phyloP scores from a whole-genome alignment of 352 stramenopile species.

The Globisporangium irregulare region DNA sequence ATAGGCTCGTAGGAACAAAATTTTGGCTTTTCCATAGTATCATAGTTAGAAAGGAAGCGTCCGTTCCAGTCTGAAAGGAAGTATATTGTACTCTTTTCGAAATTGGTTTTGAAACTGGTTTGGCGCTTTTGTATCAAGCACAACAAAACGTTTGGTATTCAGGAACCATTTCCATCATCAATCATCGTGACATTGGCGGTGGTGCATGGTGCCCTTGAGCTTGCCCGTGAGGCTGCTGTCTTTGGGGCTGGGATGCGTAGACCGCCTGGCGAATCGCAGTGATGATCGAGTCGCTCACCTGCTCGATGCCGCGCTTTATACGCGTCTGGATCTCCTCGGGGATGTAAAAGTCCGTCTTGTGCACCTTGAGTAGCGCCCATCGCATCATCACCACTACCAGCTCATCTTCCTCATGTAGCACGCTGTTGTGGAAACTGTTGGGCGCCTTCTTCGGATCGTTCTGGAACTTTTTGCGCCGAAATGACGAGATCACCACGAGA shows the following conservation, averaged over 20 bases:
- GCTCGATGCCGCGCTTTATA: conserved; percentile 11
- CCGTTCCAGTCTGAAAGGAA: too few species aligned
- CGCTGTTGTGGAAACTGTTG: background rate
- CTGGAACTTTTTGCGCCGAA: conserved; percentile 5
- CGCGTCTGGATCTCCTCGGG: conserved; percentile 13
- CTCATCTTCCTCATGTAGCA: conserved; percentile 10
- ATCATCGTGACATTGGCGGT: background rate
- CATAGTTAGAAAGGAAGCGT: background rate
- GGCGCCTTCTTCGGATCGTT: conserved; percentile 1
- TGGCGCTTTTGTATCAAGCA: background rate
- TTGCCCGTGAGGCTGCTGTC: background rate
- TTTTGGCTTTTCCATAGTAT: background rate
- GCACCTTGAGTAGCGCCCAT: conserved; percentile 18
- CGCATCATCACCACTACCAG: conserved; percentile 19
- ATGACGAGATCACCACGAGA: conserved; percentile 18
- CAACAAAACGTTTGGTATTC: background rate
- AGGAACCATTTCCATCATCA: background rate
- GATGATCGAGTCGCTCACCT: conserved; percentile 17
- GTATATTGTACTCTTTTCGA: background rate
- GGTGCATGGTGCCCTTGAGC: background rate
- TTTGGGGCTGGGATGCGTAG: background rate
- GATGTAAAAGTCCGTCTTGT: conserved; percentile 8
- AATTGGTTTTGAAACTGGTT: background rate
- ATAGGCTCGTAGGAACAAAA: background rate
- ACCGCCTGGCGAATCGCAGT: conserved; percentile 10